Evolutionary conservation across 2,329 filamentous ascomycete species (phyloP), one percentile per base, ranked within the genome.

Genomic region (Xylariaceae sp.): DNA sequence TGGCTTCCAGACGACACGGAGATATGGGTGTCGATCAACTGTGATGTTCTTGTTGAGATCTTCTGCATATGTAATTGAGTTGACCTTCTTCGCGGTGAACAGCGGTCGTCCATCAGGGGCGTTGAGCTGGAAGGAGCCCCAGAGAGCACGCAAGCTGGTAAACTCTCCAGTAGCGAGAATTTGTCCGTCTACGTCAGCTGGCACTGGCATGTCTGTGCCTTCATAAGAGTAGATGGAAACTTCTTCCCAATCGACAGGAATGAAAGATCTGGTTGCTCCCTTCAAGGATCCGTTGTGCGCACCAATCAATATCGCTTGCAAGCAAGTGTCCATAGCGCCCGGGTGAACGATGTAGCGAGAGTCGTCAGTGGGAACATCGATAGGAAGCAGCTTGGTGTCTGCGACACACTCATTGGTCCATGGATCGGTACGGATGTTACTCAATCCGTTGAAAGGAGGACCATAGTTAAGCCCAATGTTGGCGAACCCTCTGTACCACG

Each of bases 291-390:
- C 54, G 16, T 53, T 50, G 26, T 57, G 49, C 11, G 48, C 53
- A 21, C 28, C 58, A 8, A 61, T 56, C 26, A 54, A 17, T 1
- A 45, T 29, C 2, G 40, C 47, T 23, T 59, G 53, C 11, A 60
- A 34, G 39, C 40, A 50, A 4, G 43, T 44, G 28, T 61, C 59
- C 44, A 61, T 49, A 3, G 39, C 39, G 2, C 45, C 55, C 2
- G 59, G 59, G 23, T 61, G 59, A 21, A 61, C 45, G 21, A 57
- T 54, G 24, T 61, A 61, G 24, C 51, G 41, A n/a, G 59, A 61
- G 19, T 58, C 50, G 14, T 55, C 46, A 6, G 49, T 54, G 14
- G 55, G 36, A 21, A 53, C 36, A 17, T 41, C 29, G 16, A 23
- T 49, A 26, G 50, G 59, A 33, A 53, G 40, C 21, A 61, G 41